Conservation (phyloP, 352 stramenopile genomes). For the Phytopythium chamaehyphon region DNA sequence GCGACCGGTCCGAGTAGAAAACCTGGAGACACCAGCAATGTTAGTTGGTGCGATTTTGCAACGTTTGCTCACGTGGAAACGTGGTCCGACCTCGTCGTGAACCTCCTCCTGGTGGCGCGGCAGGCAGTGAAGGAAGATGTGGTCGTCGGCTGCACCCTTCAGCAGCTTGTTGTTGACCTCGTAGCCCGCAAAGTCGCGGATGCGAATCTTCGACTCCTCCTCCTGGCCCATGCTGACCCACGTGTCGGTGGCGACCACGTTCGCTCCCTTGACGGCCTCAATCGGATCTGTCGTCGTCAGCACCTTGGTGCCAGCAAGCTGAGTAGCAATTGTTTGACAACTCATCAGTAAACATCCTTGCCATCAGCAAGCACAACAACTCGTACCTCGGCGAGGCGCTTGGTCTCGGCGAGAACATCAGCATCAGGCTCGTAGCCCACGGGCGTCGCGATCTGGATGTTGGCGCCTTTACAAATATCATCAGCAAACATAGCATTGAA, state of each 20-base stretch:
- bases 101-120: constrained; percentile 97
- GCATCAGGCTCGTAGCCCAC: constrained; percentile 90
- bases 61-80: not conserved
- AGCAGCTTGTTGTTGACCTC: constrained; percentile 93
- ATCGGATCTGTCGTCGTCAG: constrained; percentile 87
- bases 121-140: constrained; percentile 98
- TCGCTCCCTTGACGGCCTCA: constrained; percentile 91
- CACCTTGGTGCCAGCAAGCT: constrained; percentile 65
- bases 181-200: constrained; percentile 95
- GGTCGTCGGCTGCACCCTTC: constrained; percentile 81
- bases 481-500: constrained; percentile 57
- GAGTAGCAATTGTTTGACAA: not conserved
- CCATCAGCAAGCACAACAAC: not conserved
- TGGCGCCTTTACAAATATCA: constrained; percentile 94
- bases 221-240: constrained; percentile 97
- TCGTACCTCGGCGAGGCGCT: constrained; percentile 67
- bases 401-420: constrained; percentile 88
- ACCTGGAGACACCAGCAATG: constrained; percentile 24
- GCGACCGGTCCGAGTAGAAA: constrained; percentile 94
- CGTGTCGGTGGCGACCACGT: constrained; percentile 97
- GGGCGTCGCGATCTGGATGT: constrained; percentile 95
- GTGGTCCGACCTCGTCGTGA: constrained; percentile 86
- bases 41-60: not conserved
- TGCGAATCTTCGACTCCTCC: constrained; percentile 90
- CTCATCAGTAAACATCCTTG: not conserved